Base-by-base conservation (phyloP, 352 stramenopile genomes). In the Albugo candida region DNA sequence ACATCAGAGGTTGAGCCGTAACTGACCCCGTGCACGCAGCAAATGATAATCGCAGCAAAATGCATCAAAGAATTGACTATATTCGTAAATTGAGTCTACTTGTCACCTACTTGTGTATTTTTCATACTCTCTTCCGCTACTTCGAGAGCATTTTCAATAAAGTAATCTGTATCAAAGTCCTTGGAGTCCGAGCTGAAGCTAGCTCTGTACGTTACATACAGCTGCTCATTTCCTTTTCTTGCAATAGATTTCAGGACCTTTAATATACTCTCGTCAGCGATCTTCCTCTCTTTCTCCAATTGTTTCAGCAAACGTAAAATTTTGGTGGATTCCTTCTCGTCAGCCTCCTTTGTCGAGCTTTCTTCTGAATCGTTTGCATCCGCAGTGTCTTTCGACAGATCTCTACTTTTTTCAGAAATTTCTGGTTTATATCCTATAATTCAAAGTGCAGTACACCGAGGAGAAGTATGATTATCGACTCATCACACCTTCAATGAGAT, bases 191-290 rank as follows among this genome's bases (percentile, higher is more conserved):
- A 56, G 27, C 72, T 64, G 37, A 84, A 86, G 56, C 75, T 88
- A 37, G 69, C 78, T 37, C 71, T 74, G 62, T 70, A 92, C 24
- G 77, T 84, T 31, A 76, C 73, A 17, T 88, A 66, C 48, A 92
- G 49, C 50, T 84, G 61, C 14, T 64, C 55, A 52, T 92, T 67
- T 53, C 80, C 83, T 57, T 88, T 92, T 42, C 78, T 73, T 41
- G 78, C 78, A 14, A 88, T 65, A 39, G 75, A 87, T 55, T 88
- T 92, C 41, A 92, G 66, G 52, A 71, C 53, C 49, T 92, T 92
- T 35, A 84, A 62, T 16, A 65, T 51, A 45, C 64, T 64, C 35
- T 84, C 78, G 42, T 82, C 60, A 41, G 57, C 49, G 44, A 92
- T 81, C 27, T 58, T 60, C 5, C 78, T 75, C 44, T 87, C 78